These are phyloP conservation scores for Vinca major DNA, from an alignment of 305 asterid genomes.

Conservation along the genomic window DNA sequence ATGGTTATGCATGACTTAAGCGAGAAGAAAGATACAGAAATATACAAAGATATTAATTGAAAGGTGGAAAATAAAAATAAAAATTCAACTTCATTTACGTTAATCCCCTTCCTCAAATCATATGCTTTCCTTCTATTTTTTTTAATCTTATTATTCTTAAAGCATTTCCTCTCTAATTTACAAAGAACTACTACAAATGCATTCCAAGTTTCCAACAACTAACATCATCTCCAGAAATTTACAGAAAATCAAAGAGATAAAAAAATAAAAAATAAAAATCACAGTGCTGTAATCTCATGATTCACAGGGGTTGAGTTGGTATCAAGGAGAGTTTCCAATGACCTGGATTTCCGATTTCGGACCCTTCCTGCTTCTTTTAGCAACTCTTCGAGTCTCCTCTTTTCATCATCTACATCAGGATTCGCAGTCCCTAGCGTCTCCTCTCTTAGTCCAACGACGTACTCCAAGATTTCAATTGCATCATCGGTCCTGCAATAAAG, in stretches of 20 bases:
- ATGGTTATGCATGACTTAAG: no score
- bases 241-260: background rate
- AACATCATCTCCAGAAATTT: background rate
- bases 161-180: constrained; percentile 8
- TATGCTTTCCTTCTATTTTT: background rate
- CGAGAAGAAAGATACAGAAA: no score
- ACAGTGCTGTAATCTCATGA: constrained; percentile 30
- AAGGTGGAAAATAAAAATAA: no score
- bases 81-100: constrained; percentile 15
- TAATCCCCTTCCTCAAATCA: constrained; percentile 3
- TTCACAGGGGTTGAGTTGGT: constrained; percentile 26
- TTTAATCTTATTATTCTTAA: constrained; percentile 1
- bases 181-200: constrained; percentile 4
- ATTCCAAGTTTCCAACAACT: background rate
- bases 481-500: constrained; percentile 45
- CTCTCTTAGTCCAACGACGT: constrained; percentile 74
- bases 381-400: constrained; percentile 45
- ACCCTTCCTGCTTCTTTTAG: constrained; percentile 64
- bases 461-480: constrained; percentile 76
- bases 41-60: no score
- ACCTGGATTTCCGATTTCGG: constrained; percentile 48
- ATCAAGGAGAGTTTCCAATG: constrained; percentile 58
- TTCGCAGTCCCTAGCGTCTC: constrained; percentile 88
- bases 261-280: background rate
- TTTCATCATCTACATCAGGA: constrained; percentile 80